Evolutionary conservation across 345 rosid species (phyloP).

Genomic region (Lepidium aucheri): DNA sequence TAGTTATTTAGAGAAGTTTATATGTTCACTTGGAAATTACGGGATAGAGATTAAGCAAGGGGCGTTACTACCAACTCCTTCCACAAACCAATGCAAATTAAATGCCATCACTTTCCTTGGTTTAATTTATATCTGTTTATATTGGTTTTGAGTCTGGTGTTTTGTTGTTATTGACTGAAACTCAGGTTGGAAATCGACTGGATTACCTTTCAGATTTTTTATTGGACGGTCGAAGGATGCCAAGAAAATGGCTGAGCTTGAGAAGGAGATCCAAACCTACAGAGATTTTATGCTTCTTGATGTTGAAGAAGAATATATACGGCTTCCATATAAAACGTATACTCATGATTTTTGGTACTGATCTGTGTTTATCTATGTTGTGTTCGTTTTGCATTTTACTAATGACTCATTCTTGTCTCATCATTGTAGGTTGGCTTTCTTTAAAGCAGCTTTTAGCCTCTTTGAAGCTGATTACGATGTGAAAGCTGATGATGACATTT

Average conservation of each 20-base stretch:
- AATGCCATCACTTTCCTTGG: background rate
- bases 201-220: constrained; percentile 70
- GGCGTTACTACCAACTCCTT: background rate
- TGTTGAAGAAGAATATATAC: constrained; percentile 57
- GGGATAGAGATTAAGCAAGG: background rate
- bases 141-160: background rate
- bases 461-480: constrained; percentile 80
- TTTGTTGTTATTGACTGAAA: constrained; percentile 5
- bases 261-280: constrained; percentile 49
- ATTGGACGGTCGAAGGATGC: constrained; percentile 62
- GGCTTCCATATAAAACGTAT: constrained; percentile 75
- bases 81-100: background rate
- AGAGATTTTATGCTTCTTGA: constrained; percentile 71
- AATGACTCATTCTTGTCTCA: background rate
- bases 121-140: background rate
- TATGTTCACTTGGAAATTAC: background rate
- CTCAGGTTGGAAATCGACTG: constrained; percentile 78
- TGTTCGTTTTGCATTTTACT: background rate
- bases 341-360: background rate
- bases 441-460: constrained; percentile 56
- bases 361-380: background rate
- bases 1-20: background rate
- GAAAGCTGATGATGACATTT: constrained; percentile 76
- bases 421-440: constrained; percentile 46
- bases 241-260: constrained; percentile 56